Evolutionary conservation across 108 stramenopile genomes (phyloP), one percentile per base, ranked within the genome.

Genomic region (Aurantiochytrium sp.): DNA sequence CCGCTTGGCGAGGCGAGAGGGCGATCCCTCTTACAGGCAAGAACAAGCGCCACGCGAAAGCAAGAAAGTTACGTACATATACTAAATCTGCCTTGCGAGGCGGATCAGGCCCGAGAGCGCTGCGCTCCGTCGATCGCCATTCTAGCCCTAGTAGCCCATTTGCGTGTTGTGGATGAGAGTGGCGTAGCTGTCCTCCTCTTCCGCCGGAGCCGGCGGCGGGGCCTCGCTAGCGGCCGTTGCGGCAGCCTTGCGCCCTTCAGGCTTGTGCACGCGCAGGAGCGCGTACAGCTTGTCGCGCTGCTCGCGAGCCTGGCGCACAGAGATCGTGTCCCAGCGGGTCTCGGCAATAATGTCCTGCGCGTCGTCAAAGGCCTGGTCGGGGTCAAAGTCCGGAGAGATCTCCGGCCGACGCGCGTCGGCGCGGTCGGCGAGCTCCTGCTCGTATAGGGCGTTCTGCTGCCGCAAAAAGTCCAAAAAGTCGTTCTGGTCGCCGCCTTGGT

Each of bases 381-480:
- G 73, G 45, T 81, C 45, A 48, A 81, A 81, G 73, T 48, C 73
- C 1, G 39, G 42, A 48, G 39, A 41, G 10, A 81, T 37, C 19
- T 12, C 42, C 45, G 73, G 73, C 12, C 73, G 73, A 3, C 6
- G 19, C 10, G 73, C 73, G 24, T 81, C 73, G 27, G 45, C 21
- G 6, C 73, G 39, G 32, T 41, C 73, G 6, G 39, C 45, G 36
- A 81, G 73, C 45, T 81, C 73, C 45, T 81, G 24, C 45, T 81
- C 73, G 32, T 81, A 81, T 12, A 48, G 36, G 0, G 17, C 45
- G 2, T 27, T 41, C 39, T 81, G 73, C 73, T 81, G 42, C 15
- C 73, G 39, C 73, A 81, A 27, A 30, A 81, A 81, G 45, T 42
- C 73, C 45, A 81, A 81, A 42, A 81, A 81, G 39, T 81, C 73